phyloP scores from a whole-genome alignment of 805 yeast species.

The Sporopachydermia quercuum region DNA sequence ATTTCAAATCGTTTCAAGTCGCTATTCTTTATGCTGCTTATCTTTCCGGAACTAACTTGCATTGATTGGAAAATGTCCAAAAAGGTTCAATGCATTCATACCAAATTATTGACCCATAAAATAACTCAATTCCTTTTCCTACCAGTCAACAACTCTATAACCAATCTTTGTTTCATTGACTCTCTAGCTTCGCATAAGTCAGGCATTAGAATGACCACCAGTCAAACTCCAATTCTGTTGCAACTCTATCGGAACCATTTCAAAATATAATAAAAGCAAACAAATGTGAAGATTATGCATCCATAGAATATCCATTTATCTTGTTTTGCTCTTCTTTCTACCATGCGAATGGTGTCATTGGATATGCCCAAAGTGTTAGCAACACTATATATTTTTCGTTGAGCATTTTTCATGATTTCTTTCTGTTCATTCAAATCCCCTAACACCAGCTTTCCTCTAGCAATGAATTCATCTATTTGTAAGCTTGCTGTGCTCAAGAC shows the following conservation, averaged over 20 bases:
- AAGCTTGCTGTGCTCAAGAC: slow-evolving; percentile 54
- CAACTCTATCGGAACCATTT: slow-evolving; percentile 46
- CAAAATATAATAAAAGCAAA: slow-evolving; percentile 52
- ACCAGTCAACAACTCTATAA: no score
- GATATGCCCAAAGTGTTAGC: slow-evolving; percentile 79
- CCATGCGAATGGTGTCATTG: slow-evolving; percentile 61
- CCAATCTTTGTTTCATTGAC: no score
- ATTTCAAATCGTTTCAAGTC: no score
- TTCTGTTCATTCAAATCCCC: slow-evolving; percentile 82
- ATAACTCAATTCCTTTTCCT: no score
- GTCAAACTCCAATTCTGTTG: no score
- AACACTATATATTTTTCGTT: slow-evolving; percentile 46
- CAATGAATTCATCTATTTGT: slow-evolving; percentile 79
- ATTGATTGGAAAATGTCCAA: no score
- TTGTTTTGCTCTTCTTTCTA: slow-evolving; percentile 69
- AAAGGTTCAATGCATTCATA: no score
- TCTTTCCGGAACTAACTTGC: no score
- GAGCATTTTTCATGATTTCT: slow-evolving; percentile 48
- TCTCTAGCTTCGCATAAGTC: no score
- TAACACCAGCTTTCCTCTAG: slow-evolving; percentile 74
- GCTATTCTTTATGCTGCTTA: no score
- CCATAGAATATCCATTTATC: slow-evolving; percentile 82
- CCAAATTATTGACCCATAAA: no score
- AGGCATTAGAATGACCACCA: no score
- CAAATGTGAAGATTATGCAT: slow-evolving; percentile 46